Percentiles rank a stretch among this genome's conserved stretches.
Conservation (phyloP, 371 early-diverging fungal species). For the Rhizopus stolonifer region DNA sequence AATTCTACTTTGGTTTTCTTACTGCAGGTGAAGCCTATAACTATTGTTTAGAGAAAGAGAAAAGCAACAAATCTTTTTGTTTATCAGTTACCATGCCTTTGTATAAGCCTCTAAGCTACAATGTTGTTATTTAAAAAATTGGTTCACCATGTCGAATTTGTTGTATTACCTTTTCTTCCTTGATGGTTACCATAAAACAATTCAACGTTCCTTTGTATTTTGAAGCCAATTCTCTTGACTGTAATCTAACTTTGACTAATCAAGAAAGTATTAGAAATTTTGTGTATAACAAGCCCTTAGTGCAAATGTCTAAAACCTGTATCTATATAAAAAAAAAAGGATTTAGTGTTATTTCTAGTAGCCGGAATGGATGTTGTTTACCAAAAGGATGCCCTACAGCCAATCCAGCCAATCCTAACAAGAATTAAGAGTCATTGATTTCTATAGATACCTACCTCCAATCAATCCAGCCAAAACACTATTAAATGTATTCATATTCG, state of each 20-base stretch:
- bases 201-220: conserved; percentile 63
- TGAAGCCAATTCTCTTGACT: conserved; percentile 52
- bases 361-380: conserved; percentile 18
- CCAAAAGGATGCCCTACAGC: conserved; percentile 70
- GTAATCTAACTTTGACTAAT: conserved; percentile 59
- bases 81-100: conserved; percentile 61
- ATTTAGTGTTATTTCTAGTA: no score
- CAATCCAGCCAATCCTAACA: conserved; percentile 64
- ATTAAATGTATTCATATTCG: conserved; percentile 41
- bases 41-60: no score
- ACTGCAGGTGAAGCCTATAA: conserved; percentile 58
- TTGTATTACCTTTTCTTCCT: conserved; percentile 66
- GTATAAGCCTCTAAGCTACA: conserved; percentile 58
- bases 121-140: no score
- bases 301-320: conserved; percentile 37
- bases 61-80: no score
- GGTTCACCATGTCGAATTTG: no score
- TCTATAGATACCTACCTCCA: conserved; percentile 53
- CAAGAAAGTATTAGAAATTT: background rate
- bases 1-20: conserved; percentile 13
- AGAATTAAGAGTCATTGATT: no score
- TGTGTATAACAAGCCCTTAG: no score
- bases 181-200: conserved; percentile 59
- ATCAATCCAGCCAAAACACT: conserved; percentile 59
- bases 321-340: no score